Conservation (phyloP, 768 basidiomycete genomes). For the Xerocomellus amylosporus region DNA sequence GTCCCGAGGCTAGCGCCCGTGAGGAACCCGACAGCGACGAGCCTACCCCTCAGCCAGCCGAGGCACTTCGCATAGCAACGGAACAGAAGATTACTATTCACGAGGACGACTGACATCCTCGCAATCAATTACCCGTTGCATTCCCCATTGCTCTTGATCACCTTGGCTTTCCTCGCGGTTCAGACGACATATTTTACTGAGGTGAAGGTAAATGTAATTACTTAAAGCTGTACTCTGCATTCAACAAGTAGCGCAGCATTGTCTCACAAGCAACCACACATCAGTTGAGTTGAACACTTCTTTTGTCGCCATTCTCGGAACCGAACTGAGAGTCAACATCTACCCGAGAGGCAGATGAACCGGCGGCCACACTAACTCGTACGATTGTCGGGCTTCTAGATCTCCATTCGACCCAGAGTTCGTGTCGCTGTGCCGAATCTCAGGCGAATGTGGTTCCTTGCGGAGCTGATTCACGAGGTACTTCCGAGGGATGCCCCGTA, state of each 20-base stretch:
- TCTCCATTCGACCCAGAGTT: neutral
- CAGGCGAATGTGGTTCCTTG: neutral
- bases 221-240: neutral
- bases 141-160: neutral
- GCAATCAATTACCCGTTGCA: neutral
- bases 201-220: conserved; percentile 8
- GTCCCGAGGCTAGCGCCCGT: neutral
- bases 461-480: neutral
- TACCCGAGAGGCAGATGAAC: neutral
- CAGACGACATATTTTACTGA: neutral
- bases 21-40: conserved; percentile 10
- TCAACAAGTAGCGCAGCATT: conserved; percentile 1
- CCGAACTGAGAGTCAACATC: neutral
- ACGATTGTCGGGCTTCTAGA: neutral
- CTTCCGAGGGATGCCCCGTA: neutral
- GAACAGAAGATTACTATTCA: conserved; percentile 45
- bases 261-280: neutral
- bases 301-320: too few species aligned
- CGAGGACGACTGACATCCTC: conserved; percentile 44
- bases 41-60: neutral
- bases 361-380: neutral
- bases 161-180: neutral
- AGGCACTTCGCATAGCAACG: conserved; percentile 27
- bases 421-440: too few species aligned
- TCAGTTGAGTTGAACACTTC: neutral